Evolutionary conservation across 257 asterid genomes (phyloP).

Genomic region (Anisodus tanguticus): DNA sequence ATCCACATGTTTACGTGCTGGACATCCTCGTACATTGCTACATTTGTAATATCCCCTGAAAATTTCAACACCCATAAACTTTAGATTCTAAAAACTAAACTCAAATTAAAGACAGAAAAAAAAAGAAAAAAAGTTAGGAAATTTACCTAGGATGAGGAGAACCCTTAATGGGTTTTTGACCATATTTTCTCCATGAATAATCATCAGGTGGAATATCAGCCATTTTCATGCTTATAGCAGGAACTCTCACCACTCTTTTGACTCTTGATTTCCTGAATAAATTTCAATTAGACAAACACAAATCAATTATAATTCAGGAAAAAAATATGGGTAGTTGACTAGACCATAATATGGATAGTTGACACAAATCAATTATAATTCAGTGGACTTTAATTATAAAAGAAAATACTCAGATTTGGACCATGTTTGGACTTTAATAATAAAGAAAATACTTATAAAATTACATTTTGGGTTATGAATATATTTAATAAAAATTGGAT

Average conservation of each 20-base stretch:
- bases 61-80: background rate
- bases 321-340: too few species aligned
- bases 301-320: background rate
- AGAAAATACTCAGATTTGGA: too few species aligned
- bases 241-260: constrained; percentile 58
- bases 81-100: background rate
- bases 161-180: constrained; percentile 85
- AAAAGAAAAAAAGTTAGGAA: background rate
- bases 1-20: constrained; percentile 75
- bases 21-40: constrained; percentile 71
- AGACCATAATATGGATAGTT: too few species aligned
- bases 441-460: too few species aligned
- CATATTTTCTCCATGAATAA: constrained; percentile 82
- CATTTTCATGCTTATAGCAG: constrained; percentile 78
- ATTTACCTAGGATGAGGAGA: constrained; percentile 77
- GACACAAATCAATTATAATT: too few species aligned
- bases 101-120: background rate
- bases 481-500: too few species aligned
- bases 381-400: too few species aligned
- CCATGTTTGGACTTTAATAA: too few species aligned
- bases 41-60: constrained; percentile 79
- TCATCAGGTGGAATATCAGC: constrained; percentile 87
- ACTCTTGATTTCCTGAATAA: constrained; percentile 57
- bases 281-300: background rate
- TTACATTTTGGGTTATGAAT: too few species aligned